Conservation (phyloP, 257 asterid genomes). For the Solanum microdontum region DNA sequence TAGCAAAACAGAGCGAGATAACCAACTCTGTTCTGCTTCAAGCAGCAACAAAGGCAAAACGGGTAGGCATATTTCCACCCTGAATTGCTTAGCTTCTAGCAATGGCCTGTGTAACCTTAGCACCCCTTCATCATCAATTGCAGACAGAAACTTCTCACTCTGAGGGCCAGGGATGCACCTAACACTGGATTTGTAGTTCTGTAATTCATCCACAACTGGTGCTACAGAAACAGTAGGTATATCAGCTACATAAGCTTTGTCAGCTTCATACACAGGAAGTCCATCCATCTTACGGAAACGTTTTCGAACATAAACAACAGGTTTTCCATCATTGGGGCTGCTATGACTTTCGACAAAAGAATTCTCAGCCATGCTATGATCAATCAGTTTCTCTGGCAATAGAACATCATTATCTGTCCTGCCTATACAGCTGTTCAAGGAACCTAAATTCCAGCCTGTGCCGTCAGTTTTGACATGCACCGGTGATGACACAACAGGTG, state of each 20-base stretch:
- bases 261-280: conserved; percentile 21
- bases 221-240: conserved; percentile 3
- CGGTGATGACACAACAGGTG: conserved; percentile 22
- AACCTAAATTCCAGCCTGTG: conserved; percentile 15
- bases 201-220: conserved; percentile 11
- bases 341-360: conserved; percentile 24
- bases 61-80: conserved; percentile 34
- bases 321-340: conserved; percentile 19
- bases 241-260: conserved; percentile 21
- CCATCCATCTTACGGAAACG: conserved; percentile 27
- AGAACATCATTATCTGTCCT: conserved; percentile 22
- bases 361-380: conserved; percentile 16
- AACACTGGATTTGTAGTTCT: conserved; percentile 3
- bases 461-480: conserved; percentile 29
- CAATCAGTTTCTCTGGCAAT: conserved; percentile 20
- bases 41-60: conserved; percentile 18
- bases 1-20: conserved; percentile 38
- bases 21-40: conserved; percentile 22
- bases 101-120: conserved; percentile 23
- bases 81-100: conserved; percentile 28
- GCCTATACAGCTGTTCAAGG: conserved; percentile 18
- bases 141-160: conserved; percentile 24
- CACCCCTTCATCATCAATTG: conserved; percentile 32
- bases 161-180: conserved; percentile 3
- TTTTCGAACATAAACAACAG: conserved; percentile 65